These are phyloP conservation scores for Gautieria morchelliformis DNA, from an alignment of 768 basidiomycete genomes.

Conservation along the genomic window DNA sequence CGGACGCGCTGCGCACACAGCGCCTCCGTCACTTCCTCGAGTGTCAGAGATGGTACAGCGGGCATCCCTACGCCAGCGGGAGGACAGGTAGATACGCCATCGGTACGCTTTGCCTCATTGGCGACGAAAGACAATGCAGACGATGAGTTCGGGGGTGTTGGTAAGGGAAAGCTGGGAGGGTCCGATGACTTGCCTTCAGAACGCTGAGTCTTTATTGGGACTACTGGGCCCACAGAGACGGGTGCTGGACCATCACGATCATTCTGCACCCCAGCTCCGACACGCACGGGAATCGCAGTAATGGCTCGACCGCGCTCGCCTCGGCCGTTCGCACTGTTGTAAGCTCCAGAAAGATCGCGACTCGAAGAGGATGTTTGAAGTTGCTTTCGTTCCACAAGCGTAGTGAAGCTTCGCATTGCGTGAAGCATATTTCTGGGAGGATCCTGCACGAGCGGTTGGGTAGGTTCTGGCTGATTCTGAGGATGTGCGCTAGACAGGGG, in stretches of 20 bases:
- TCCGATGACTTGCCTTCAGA: not conserved
- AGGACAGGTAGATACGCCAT: not conserved
- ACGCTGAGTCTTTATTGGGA: not conserved
- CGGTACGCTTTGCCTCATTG: not conserved
- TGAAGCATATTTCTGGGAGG: not conserved
- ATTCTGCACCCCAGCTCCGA: not conserved
- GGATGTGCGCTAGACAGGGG: not conserved
- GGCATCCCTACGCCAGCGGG: not conserved
- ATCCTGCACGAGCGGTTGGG: not conserved
- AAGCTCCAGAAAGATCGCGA: not conserved
- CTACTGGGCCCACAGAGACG: not conserved
- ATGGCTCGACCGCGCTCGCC: not conserved
- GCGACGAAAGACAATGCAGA: constrained; percentile 1
- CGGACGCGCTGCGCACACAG: not conserved
- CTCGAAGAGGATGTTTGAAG: not conserved
- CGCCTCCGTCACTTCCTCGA: not conserved
- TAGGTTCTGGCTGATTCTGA: not conserved
- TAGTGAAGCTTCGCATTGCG: not conserved
- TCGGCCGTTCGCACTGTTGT: not conserved
- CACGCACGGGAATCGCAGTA: not conserved
- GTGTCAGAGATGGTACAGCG: not conserved
- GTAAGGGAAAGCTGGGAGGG: constrained; percentile 1
- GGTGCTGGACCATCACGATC: not conserved
- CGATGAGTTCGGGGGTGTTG: constrained; percentile 4
- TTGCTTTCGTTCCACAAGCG: not conserved